Conservation (phyloP, 331 rosid species). For the Malus hybrid region DNA sequence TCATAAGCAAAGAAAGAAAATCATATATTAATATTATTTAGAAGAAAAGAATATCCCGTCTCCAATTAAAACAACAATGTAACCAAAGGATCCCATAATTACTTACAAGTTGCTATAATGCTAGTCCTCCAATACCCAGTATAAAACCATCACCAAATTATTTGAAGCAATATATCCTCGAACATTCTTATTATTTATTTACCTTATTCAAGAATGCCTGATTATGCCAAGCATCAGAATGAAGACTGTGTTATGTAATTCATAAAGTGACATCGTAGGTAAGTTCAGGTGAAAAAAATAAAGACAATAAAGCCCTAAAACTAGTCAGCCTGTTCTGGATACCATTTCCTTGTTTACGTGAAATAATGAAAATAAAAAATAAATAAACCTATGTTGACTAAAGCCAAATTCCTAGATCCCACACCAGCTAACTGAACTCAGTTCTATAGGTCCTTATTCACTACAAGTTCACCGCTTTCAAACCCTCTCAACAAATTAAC, state of each 20-base stretch:
- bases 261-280: neutral
- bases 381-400: neutral
- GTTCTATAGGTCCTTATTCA: neutral
- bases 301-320: neutral
- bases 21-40: neutral
- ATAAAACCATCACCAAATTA: neutral
- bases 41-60: neutral
- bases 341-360: neutral
- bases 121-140: neutral
- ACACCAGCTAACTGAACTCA: neutral
- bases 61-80: neutral
- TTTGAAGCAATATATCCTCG: neutral
- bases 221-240: neutral
- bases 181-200: neutral
- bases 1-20: neutral
- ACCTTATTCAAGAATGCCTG: neutral
- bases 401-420: neutral
- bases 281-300: neutral
- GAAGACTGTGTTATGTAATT: neutral
- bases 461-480: neutral
- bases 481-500: neutral
- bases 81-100: neutral
- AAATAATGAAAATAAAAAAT: neutral
- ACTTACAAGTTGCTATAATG: neutral
- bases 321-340: neutral